These are phyloP conservation scores for Colletotrichum sojae DNA, from an alignment of 2,329 filamentous ascomycete genomes.

Conservation along the genomic window DNA sequence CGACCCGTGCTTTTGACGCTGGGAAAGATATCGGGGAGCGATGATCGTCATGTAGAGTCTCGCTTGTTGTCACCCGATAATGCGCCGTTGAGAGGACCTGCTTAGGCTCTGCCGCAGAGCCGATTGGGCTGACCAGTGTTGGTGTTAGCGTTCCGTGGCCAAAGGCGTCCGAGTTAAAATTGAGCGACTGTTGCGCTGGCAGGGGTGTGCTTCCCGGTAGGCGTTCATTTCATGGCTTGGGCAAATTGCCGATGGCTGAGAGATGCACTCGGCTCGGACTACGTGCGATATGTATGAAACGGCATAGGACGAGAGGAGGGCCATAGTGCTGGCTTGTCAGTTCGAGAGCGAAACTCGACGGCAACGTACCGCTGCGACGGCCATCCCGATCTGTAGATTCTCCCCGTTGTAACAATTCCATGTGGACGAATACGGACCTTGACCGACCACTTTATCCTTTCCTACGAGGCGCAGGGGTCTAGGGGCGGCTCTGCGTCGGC, in stretches of 20 bases:
- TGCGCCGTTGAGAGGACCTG: no score
- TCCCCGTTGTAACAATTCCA: slow-evolving; percentile 20
- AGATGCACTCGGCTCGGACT: slow-evolving; percentile 6
- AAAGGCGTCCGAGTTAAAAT: no score
- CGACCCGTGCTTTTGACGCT: no score
- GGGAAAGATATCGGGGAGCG: no score
- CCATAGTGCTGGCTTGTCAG: slow-evolving; percentile 1
- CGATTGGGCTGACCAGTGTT: no score
- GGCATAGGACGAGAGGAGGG: not conserved
- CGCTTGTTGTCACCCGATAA: no score
- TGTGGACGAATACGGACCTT: slow-evolving; percentile 32
- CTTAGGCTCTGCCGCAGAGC: no score
- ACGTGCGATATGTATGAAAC: slow-evolving; percentile 25
- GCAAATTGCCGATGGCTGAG: not conserved
- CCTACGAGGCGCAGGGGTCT: slow-evolving; percentile 30
- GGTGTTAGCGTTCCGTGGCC: no score
- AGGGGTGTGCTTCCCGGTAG: not conserved
- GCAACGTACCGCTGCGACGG: slow-evolving; percentile 17
- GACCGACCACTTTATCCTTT: slow-evolving; percentile 32
- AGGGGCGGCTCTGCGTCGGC: slow-evolving; percentile 31
- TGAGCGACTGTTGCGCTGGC: no score
- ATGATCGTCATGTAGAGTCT: no score
- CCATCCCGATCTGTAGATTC: slow-evolving; percentile 24
- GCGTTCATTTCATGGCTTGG: not conserved
- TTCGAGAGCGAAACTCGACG: slow-evolving; percentile 11